Conservation (phyloP, 2,329 filamentous ascomycete genomes). For the Chaetomium sp. region DNA sequence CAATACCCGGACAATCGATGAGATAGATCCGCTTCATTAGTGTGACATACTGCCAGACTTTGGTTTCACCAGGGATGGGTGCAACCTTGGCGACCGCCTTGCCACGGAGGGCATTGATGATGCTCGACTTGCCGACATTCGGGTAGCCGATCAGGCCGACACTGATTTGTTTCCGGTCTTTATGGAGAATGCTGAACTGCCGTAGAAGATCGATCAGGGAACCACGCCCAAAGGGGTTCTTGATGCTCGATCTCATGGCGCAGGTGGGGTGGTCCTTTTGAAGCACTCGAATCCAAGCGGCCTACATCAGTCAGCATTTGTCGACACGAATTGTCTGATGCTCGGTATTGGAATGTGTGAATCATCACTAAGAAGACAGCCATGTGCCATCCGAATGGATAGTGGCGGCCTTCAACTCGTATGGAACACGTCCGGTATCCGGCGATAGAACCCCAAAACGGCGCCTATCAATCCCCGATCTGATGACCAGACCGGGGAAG, state of each 20-base stretch:
- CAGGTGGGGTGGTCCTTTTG: constrained; percentile 92
- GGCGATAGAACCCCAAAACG: constrained; percentile 86
- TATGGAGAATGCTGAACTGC: constrained; percentile 89
- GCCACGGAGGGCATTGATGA: constrained; percentile 93
- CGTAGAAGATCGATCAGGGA: constrained; percentile 88
- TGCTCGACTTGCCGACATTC: constrained; percentile 93
- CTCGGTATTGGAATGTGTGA: constrained; percentile 62
- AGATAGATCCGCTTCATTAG: constrained; percentile 87
- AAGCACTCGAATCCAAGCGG: constrained; percentile 85
- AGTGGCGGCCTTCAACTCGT: constrained; percentile 94
- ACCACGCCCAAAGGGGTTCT: constrained; percentile 95
- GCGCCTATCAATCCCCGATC: constrained; percentile 70
- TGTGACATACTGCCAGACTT: constrained; percentile 97
- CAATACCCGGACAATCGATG: constrained; percentile 95
- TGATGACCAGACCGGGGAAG: constrained; percentile 59
- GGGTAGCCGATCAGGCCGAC: constrained; percentile 79
- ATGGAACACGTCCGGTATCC: constrained; percentile 77
- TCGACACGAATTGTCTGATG: constrained; percentile 30
- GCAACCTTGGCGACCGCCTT: constrained; percentile 94
- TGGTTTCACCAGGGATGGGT: constrained; percentile 87
- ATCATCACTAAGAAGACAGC: constrained; percentile 98
- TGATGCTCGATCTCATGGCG: constrained; percentile 92
- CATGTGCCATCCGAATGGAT: constrained; percentile 60
- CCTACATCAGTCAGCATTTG: constrained; percentile 57
- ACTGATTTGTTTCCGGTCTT: constrained; percentile 89